Evolutionary conservation across 2,329 filamentous ascomycete species (phyloP), one percentile per base, ranked within the genome.

Genomic region (Fusarium xylarioides): DNA sequence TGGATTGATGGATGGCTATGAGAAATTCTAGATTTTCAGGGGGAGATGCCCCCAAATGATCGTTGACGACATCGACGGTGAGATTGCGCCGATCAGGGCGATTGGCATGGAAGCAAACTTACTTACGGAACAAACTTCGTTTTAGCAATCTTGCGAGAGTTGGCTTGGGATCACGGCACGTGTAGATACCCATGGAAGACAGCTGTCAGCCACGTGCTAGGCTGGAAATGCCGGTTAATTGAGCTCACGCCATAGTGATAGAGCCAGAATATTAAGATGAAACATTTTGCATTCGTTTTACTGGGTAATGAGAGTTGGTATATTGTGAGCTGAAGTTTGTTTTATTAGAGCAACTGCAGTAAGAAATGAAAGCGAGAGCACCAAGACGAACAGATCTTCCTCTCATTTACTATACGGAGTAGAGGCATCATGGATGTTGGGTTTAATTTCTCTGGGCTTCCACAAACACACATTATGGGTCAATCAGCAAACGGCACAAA

Each of bases 151-250:
- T 69, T 55, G 47, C 30, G 61, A 73, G 53, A 70, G 38, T 59
- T 59, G 42, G 55, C 59, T 54, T 57, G 55, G 40, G 64, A 69
- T 50, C 59, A 60, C 46, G 38, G 52, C 60, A 65, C 42, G 32
- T 68, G 62, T 54, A 65, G 59, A 68, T 71, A 62, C 56, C 66
- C 47, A 71, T 63, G 49, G 56, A 59, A 52, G 70, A 59, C 34
- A 59, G 50, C 62, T 74, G 54, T 68, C 63, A 74, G 70, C 71
- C 67, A 68, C 63, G 62, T 71, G 70, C 58, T 62, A 64, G 46
- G 42, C 58, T 68, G 63, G 38, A 53, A 47, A 61, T 56, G 63
- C 52, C 37, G 52, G 57, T 37, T 55, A 43, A 60, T 40, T 60
- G 38, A 65, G 43, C 53, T 63, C 44, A 71, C 58, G 55, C 54